Percentiles rank a stretch among this genome's conserved stretches.
Conservation (phyloP, 2,329 filamentous ascomycete species). For the Coleophoma eucalyptorum region DNA sequence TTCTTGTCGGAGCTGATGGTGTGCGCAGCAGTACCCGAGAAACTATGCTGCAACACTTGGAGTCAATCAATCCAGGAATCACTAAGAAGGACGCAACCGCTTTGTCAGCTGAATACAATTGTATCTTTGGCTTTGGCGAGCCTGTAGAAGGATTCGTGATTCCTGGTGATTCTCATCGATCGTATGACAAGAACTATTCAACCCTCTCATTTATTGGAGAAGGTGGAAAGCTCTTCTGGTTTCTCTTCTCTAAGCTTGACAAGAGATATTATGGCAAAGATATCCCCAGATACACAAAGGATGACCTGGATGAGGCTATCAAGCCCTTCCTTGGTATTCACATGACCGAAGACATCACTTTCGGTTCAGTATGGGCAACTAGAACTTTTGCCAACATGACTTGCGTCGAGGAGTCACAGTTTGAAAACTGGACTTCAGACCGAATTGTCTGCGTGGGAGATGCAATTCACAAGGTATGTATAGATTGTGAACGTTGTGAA, state of each 20-base stretch:
- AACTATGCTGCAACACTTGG: conserved; percentile 12
- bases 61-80: conserved; percentile 12
- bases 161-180: conserved; percentile 3
- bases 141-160: background rate
- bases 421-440: conserved; percentile 10
- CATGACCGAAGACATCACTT: conserved; percentile 7
- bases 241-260: conserved; percentile 11
- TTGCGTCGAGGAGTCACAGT: conserved; percentile 10
- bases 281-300: conserved; percentile 9
- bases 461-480: conserved; percentile 16
- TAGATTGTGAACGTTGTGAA: background rate
- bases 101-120: conserved; percentile 7
- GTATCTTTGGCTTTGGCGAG: conserved; percentile 7
- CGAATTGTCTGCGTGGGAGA: conserved; percentile 14
- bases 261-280: conserved; percentile 7
- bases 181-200: conserved; percentile 6
- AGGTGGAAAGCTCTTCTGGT: conserved; percentile 6
- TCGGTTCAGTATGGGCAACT: conserved; percentile 5
- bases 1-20: conserved; percentile 23
- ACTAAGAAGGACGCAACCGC: conserved; percentile 17
- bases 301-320: conserved; percentile 5
- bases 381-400: conserved; percentile 4
- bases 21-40: conserved; percentile 16
- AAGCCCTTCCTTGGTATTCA: conserved; percentile 7
- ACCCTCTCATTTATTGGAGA: conserved; percentile 3